phyloP scores from a whole-genome alignment of 2,329 filamentous ascomycete species.

The Juglanconis oblonga region DNA sequence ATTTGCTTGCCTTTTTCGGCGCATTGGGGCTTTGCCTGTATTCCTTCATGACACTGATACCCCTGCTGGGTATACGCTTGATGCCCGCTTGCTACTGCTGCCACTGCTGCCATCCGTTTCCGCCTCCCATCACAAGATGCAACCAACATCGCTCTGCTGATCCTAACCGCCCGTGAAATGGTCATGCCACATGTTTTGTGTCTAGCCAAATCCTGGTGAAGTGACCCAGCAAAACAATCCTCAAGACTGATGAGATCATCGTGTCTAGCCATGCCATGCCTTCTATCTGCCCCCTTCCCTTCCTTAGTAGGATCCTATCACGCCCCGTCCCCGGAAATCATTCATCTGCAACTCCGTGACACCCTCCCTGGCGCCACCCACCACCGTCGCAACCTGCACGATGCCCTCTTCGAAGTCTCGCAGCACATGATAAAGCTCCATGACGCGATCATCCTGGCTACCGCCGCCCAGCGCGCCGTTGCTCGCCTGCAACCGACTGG shows the following conservation, averaged over 20 bases:
- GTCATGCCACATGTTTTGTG: background rate
- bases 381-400: slow-evolving; percentile 58
- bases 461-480: slow-evolving; percentile 33
- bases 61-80: slow-evolving; percentile 12
- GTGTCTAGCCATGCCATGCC: background rate
- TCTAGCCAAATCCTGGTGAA: too few species aligned
- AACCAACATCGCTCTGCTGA: background rate
- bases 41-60: slow-evolving; percentile 9
- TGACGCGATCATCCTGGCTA: slow-evolving; percentile 42
- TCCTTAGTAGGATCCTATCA: slow-evolving; percentile 21
- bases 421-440: slow-evolving; percentile 56
- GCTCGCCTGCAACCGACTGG: slow-evolving; percentile 49
- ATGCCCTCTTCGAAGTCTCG: slow-evolving; percentile 65
- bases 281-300: slow-evolving; percentile 5
- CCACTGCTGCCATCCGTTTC: background rate
- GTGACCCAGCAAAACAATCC: too few species aligned
- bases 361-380: slow-evolving; percentile 58
- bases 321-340: slow-evolving; percentile 34
- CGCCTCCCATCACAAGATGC: background rate
- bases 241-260: too few species aligned
- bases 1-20: background rate
- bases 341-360: slow-evolving; percentile 57
- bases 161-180: background rate
- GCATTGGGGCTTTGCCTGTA: background rate
- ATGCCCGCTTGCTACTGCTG: slow-evolving; percentile 7